A percentile compares a stretch with the other conserved stretches of the same genome.
phyloP scores from a whole-genome alignment of 2,329 filamentous ascomycete genomes.

The Alternaria sp. region DNA sequence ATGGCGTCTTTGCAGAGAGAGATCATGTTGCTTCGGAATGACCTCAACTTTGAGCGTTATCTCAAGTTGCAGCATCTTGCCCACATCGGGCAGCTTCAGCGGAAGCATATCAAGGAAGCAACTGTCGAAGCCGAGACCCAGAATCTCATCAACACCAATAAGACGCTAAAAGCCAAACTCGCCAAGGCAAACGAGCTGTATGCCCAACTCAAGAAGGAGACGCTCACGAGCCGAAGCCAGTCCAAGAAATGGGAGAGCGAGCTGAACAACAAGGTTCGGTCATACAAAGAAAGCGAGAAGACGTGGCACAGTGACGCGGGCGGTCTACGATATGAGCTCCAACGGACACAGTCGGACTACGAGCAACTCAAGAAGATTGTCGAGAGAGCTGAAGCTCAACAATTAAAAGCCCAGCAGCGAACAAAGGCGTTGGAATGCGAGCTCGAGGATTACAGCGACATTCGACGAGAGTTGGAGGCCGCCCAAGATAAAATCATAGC shows the following conservation, averaged over 20 bases:
- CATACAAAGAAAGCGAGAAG: slow-evolving; percentile 74
- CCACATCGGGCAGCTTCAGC: slow-evolving; percentile 79
- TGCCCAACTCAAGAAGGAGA: slow-evolving; percentile 74
- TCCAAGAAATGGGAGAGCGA: slow-evolving; percentile 81
- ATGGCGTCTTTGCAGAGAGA: slow-evolving; percentile 70
- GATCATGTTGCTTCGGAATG: slow-evolving; percentile 78
- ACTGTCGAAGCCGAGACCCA: slow-evolving; percentile 84
- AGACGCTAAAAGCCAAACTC: slow-evolving; percentile 74
- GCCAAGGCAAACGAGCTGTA: slow-evolving; percentile 76
- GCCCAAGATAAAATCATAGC: slow-evolving; percentile 46
- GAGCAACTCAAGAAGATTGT: slow-evolving; percentile 72
- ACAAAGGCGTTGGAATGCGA: slow-evolving; percentile 67
- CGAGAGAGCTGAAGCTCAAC: slow-evolving; percentile 73
- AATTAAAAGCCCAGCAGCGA: slow-evolving; percentile 62
- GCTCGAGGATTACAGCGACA: slow-evolving; percentile 65
- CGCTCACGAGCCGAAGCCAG: slow-evolving; percentile 73
- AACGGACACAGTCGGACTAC: slow-evolving; percentile 66
- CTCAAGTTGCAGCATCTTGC: slow-evolving; percentile 83
- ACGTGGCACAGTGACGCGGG: slow-evolving; percentile 67
- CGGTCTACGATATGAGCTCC: slow-evolving; percentile 65
- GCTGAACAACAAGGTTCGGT: slow-evolving; percentile 70
- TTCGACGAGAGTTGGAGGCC: slow-evolving; percentile 44
- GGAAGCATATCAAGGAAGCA: slow-evolving; percentile 77
- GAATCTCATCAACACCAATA: slow-evolving; percentile 79
- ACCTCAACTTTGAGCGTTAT: slow-evolving; percentile 83